phyloP scores from a whole-genome alignment of 441 rosid genomes.

The Kokia cookei region DNA sequence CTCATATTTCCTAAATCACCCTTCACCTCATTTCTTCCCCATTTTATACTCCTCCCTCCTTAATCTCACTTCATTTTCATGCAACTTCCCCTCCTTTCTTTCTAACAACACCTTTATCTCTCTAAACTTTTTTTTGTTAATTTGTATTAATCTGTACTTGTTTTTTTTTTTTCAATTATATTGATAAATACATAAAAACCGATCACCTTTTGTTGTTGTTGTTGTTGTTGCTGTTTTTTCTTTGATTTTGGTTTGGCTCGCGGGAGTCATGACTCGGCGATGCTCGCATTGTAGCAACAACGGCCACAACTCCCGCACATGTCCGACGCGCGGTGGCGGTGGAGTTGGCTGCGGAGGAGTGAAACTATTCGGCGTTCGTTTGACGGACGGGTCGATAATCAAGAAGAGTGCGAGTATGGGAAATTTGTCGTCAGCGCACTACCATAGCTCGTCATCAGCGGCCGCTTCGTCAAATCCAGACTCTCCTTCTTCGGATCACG shows the following conservation, averaged over 20 bases:
- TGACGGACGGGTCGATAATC: slow-evolving; percentile 88
- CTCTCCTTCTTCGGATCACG: slow-evolving; percentile 61
- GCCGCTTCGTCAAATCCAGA: slow-evolving; percentile 62
- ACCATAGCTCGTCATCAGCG: slow-evolving; percentile 62
- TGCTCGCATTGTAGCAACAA: slow-evolving; percentile 97
- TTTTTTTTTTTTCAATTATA: not conserved
- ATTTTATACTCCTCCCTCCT: not conserved
- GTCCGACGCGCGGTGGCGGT: slow-evolving; percentile 50
- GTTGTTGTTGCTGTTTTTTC: not conserved
- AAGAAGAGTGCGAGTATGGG: slow-evolving; percentile 97
- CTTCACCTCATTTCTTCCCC: not conserved
- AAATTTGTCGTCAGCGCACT: slow-evolving; percentile 57
- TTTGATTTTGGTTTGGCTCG: not conserved
- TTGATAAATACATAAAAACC: not conserved
- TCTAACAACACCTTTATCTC: not conserved
- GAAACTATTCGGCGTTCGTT: slow-evolving; percentile 81
- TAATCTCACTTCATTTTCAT: slow-evolving; percentile 3
- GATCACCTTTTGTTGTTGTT: not conserved
- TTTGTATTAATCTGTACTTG: not conserved
- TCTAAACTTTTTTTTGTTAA: not conserved
- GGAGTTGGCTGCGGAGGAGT: slow-evolving; percentile 31
- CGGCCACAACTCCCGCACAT: slow-evolving; percentile 89
- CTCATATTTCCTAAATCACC: slow-evolving; percentile 9
- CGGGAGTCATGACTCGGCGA: slow-evolving; percentile 65
- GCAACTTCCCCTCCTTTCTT: not conserved